Evolutionary conservation across 1,284 basidiomycete genomes (phyloP).

Genomic region (Puccinia hordei): DNA sequence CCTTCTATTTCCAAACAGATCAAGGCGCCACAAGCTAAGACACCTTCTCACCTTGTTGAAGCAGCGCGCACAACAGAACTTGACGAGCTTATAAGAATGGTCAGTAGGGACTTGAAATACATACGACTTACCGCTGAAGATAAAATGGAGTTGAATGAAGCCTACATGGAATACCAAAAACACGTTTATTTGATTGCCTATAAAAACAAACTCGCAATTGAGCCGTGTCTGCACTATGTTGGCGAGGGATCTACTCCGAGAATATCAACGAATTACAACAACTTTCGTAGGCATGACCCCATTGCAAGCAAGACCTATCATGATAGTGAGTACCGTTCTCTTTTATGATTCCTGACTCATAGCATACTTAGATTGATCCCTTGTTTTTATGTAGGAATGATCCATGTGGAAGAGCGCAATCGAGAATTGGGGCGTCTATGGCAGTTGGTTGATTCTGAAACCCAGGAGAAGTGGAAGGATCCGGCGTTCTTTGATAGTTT

Average conservation of each 20-base stretch:
- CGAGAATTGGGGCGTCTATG: not conserved
- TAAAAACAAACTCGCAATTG: too few relatives aligned
- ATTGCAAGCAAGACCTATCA: not conserved
- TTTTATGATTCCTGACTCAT: not conserved
- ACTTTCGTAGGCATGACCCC: not conserved
- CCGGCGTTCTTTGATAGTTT: not conserved
- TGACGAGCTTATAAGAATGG: too few relatives aligned
- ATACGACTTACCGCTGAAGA: too few relatives aligned
- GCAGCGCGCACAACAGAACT: too few relatives aligned
- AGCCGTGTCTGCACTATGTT: too few relatives aligned
- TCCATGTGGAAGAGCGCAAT: not conserved
- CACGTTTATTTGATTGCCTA: too few relatives aligned
- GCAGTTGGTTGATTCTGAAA: not conserved
- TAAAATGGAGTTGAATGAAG: too few relatives aligned
- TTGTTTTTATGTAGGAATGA: not conserved
- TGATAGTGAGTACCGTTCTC: not conserved
- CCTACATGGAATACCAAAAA: too few relatives aligned
- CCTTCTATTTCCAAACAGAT: too few relatives aligned
- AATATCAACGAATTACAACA: not conserved
- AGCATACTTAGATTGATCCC: not conserved
- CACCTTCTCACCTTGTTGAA: too few relatives aligned
- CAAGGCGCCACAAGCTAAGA: too few relatives aligned
- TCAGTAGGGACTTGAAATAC: too few relatives aligned
- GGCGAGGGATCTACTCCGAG: not conserved
- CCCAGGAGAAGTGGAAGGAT: not conserved